phyloP scores from a whole-genome alignment of 169 alveolate species.

The Plasmodium sp. region DNA sequence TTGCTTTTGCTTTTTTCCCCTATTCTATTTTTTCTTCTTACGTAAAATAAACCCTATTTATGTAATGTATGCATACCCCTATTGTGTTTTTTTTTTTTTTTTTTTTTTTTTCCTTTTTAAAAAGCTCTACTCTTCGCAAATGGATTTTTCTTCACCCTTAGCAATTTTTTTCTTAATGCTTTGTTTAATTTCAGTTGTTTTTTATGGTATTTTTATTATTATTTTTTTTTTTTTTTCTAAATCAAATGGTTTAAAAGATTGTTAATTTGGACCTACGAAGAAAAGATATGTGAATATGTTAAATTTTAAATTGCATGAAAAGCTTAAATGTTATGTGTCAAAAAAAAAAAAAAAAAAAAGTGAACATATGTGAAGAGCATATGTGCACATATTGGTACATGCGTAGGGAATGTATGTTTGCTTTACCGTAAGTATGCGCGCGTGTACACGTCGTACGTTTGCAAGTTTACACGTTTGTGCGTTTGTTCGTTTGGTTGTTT shows the following conservation, averaged over 20 bases:
- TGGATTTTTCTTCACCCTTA: neutral
- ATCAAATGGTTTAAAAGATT: slow-evolving; percentile 46
- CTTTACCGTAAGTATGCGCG: neutral
- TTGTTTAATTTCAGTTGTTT: neutral
- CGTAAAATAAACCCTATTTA: neutral
- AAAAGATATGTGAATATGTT: slow-evolving; percentile 9
- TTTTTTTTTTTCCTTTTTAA: neutral
- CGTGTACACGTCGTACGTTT: neutral
- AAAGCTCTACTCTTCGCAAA: neutral
- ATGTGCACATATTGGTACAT: slow-evolving; percentile 10
- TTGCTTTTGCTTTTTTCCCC: neutral
- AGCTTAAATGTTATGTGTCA: slow-evolving; percentile 16
- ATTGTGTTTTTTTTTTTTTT: neutral
- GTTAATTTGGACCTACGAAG: slow-evolving; percentile 23
- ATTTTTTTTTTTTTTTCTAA: neutral
- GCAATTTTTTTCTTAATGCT: neutral
- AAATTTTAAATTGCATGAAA: slow-evolving; percentile 17
- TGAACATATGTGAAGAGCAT: neutral
- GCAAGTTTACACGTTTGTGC: neutral
- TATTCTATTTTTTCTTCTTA: neutral
- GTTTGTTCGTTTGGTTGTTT: neutral
- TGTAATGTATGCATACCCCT: neutral
- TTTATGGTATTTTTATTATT: neutral
- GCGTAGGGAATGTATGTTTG: slow-evolving; percentile 12
- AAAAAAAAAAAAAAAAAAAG: slow-evolving; percentile 32